phyloP scores from a whole-genome alignment of 805 yeast genomes.

The Danielia oregonensis region DNA sequence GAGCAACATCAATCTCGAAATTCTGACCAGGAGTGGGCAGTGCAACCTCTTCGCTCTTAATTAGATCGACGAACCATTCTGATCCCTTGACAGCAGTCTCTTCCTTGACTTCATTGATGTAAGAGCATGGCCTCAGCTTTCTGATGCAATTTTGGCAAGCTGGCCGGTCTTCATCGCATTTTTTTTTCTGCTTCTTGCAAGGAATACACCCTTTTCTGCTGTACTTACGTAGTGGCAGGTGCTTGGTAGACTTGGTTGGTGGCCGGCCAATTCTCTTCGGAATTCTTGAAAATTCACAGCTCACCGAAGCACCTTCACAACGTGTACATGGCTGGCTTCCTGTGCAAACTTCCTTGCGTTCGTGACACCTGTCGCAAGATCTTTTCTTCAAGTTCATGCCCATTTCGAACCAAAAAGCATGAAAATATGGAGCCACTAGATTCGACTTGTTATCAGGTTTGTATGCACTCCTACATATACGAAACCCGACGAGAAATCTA shows the following conservation, averaged over 20 bases:
- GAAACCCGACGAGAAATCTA: no score
- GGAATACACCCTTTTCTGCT: constrained; percentile 18
- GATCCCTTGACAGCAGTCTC: neutral
- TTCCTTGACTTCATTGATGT: neutral
- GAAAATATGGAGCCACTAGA: no score
- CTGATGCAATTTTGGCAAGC: constrained; percentile 18
- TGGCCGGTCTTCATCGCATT: constrained; percentile 23
- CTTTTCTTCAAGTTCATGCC: constrained; percentile 6
- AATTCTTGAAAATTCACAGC: constrained; percentile 15
- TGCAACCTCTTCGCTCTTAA: no score
- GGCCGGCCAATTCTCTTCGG: constrained; percentile 21
- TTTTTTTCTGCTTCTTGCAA: constrained; percentile 20
- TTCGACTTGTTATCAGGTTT: no score
- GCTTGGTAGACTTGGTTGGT: no score
- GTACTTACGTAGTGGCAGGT: constrained; percentile 7
- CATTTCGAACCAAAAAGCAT: no score
- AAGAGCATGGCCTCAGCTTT: constrained; percentile 11
- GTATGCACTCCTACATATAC: no score
- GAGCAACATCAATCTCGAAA: no score
- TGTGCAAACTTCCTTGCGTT: constrained; percentile 20
- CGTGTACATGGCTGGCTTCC: constrained; percentile 18
- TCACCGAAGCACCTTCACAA: constrained; percentile 8
- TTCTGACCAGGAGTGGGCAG: no score
- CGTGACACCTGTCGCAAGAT: constrained; percentile 26
- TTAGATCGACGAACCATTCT: neutral